Percentiles rank a stretch among this genome's conserved stretches.
These are phyloP conservation scores for Suillus luteus DNA, from an alignment of 768 basidiomycete genomes.

Conservation along the genomic window DNA sequence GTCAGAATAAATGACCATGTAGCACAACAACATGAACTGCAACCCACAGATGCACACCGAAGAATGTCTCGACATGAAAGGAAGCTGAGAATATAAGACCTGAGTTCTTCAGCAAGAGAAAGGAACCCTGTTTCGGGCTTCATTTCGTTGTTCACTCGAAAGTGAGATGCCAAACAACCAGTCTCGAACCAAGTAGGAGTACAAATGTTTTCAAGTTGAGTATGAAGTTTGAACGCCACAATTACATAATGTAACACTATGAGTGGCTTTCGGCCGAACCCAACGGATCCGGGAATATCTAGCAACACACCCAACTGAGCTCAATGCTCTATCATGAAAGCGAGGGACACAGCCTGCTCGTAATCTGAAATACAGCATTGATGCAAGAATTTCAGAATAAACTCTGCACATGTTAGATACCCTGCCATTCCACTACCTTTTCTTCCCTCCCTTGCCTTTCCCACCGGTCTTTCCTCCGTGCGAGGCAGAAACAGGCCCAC, in stretches of 20 bases:
- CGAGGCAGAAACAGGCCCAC: conserved; percentile 16
- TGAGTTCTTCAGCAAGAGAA: background rate
- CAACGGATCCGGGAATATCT: no score
- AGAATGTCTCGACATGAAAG: background rate
- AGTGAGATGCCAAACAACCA: background rate
- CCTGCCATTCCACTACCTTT: conserved; percentile 44
- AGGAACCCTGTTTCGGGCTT: background rate
- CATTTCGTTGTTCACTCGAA: background rate
- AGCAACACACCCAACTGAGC: no score
- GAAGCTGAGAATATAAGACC: background rate
- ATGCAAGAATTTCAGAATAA: background rate
- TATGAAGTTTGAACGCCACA: no score
- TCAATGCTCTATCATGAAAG: background rate
- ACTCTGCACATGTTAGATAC: background rate
- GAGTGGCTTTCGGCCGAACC: no score
- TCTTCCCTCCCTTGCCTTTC: conserved; percentile 67
- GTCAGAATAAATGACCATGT: background rate
- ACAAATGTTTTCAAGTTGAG: no score
- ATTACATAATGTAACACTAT: no score
- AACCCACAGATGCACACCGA: background rate
- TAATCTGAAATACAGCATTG: background rate
- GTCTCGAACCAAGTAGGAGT: no score
- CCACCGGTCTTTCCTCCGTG: conserved; percentile 38
- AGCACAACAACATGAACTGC: background rate
- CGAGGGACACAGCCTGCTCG: background rate